Percentiles rank a stretch among this genome's conserved stretches.
These are phyloP conservation scores for Dimargaris xerosporica DNA, from an alignment of 192 early-diverging fungal species.

Conservation along the genomic window DNA sequence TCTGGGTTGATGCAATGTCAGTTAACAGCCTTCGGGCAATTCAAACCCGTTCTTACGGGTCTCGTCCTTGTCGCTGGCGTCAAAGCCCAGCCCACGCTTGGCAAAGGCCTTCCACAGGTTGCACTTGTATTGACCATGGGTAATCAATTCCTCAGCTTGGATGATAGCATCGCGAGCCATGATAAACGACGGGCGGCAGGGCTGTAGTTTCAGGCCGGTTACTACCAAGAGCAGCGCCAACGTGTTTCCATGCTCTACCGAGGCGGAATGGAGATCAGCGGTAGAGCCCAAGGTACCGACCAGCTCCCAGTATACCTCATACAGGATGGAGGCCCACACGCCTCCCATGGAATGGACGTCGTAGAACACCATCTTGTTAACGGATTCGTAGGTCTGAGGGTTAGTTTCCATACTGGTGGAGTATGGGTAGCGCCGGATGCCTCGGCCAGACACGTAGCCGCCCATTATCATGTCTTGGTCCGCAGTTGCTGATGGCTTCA, in stretches of 20 bases:
- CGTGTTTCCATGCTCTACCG: constrained; percentile 44
- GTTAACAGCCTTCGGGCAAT: too few species aligned
- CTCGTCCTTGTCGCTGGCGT: too few species aligned
- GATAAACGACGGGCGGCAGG: constrained; percentile 54
- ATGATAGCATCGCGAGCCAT: constrained; percentile 60
- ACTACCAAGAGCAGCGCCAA: constrained; percentile 51
- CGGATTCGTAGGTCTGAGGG: constrained; percentile 14
- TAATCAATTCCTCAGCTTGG: constrained; percentile 40
- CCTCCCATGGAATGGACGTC: constrained; percentile 29
- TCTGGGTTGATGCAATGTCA: too few species aligned
- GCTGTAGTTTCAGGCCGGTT: constrained; percentile 57
- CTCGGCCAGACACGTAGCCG: constrained; percentile 20
- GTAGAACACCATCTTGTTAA: constrained; percentile 16
- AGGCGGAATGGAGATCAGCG: constrained; percentile 10
- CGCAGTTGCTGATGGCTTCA: constrained; percentile 22
- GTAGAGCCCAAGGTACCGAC: constrained; percentile 14
- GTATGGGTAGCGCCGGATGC: constrained; percentile 10
- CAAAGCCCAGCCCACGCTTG: constrained; percentile 72
- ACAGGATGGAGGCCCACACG: constrained; percentile 29
- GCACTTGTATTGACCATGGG: constrained; percentile 48
- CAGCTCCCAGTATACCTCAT: constrained; percentile 35
- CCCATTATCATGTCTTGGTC: constrained; percentile 25
- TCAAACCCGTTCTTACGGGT: too few species aligned
- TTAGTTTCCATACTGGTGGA: background rate
- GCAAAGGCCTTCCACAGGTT: constrained; percentile 66